Evolutionary conservation across 768 basidiomycete species (phyloP).

Genomic region (Asterophora lycoperdoides): DNA sequence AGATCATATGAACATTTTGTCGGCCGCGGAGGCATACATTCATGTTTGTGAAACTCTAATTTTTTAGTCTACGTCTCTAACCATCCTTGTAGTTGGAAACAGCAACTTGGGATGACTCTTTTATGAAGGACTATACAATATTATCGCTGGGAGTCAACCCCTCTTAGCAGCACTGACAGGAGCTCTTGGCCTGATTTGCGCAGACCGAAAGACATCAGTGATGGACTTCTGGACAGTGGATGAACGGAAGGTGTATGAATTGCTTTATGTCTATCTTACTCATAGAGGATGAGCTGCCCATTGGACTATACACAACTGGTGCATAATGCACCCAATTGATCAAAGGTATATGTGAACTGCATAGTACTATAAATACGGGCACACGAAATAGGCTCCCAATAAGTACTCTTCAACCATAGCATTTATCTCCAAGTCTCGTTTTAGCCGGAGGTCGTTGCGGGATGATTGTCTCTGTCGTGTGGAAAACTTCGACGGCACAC

Average conservation of each 20-base stretch:
- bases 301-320: too few species aligned
- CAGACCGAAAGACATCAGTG: too few species aligned
- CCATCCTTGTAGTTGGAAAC: slow-evolving; percentile 42
- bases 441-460: slow-evolving; percentile 64
- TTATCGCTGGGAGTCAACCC: slow-evolving; percentile 52
- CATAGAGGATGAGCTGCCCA: too few species aligned
- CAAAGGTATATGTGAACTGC: too few species aligned
- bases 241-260: too few species aligned
- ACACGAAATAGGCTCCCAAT: neutral
- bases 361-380: neutral
- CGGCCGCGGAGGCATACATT: slow-evolving; percentile 47
- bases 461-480: slow-evolving; percentile 72
- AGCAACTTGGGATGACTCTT: slow-evolving; percentile 44
- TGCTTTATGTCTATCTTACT: too few species aligned
- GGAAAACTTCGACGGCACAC: slow-evolving; percentile 85
- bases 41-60: slow-evolving; percentile 44
- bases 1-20: slow-evolving; percentile 31
- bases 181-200: too few species aligned
- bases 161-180: neutral
- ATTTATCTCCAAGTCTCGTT: slow-evolving; percentile 57
- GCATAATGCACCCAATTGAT: too few species aligned
- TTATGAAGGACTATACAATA: slow-evolving; percentile 47
- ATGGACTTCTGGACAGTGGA: too few species aligned
- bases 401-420: slow-evolving; percentile 62
- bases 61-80: neutral